These are phyloP conservation scores for Cornus controversa DNA, from an alignment of 148 eudicot species.

Conservation along the genomic window DNA sequence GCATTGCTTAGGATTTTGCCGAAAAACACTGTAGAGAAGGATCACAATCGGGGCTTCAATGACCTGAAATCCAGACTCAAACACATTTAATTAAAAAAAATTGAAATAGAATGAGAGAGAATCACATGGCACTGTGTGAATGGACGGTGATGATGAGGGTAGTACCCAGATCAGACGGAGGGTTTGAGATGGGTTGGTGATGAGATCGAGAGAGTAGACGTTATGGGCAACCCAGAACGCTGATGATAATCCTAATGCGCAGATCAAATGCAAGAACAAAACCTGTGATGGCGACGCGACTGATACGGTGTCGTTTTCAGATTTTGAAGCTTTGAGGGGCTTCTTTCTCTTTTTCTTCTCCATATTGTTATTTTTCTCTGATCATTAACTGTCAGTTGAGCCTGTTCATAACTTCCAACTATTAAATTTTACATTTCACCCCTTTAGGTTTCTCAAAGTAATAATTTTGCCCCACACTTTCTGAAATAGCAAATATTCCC, in stretches of 20 bases:
- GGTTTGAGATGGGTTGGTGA: constrained; percentile 43
- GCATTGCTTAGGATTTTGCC: constrained; percentile 48
- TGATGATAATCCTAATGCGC: constrained; percentile 52
- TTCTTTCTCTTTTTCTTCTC: constrained; percentile 7
- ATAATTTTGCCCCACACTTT: too few relatives aligned
- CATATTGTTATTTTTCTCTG: neutral
- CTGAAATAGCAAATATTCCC: too few relatives aligned
- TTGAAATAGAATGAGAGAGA: neutral
- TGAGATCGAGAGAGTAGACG: constrained; percentile 42
- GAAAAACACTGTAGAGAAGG: constrained; percentile 44
- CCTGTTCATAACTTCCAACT: too few relatives aligned
- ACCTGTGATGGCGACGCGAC: constrained; percentile 29
- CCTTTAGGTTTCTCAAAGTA: too few relatives aligned
- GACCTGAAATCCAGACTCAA: constrained; percentile 31
- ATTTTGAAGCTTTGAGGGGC: neutral
- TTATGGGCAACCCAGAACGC: constrained; percentile 42
- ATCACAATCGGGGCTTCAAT: constrained; percentile 60
- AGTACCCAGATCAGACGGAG: constrained; percentile 60
- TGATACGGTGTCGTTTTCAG: constrained; percentile 14
- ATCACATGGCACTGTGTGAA: neutral
- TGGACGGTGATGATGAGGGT: neutral
- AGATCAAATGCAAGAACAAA: constrained; percentile 44
- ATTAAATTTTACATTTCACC: too few relatives aligned
- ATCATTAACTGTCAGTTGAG: too few relatives aligned
- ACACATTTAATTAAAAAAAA: neutral